Conservation (phyloP, 2,329 filamentous ascomycete genomes). For the Endoconidiophora laricicola region DNA sequence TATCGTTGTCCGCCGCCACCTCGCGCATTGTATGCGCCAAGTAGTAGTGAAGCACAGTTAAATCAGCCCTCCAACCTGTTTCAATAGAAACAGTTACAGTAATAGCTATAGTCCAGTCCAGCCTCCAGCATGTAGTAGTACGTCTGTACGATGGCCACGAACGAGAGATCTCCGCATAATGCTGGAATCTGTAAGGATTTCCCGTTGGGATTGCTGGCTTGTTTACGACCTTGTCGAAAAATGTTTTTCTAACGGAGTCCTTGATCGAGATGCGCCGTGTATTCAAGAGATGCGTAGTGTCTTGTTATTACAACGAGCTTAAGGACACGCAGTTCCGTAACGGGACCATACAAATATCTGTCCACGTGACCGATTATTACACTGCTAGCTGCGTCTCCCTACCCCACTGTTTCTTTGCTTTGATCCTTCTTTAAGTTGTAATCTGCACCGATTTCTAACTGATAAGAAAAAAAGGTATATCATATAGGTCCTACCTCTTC, state of each 20-base stretch:
- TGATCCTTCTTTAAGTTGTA: too few species aligned
- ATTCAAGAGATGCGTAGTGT: too few species aligned
- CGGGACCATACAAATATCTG: too few species aligned
- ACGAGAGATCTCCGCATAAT: constrained; percentile 21
- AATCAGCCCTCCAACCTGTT: constrained; percentile 16
- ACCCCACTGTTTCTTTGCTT: too few species aligned
- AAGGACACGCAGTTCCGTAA: too few species aligned
- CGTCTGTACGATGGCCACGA: constrained; percentile 13
- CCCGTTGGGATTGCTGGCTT: constrained; percentile 17
- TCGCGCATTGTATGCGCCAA: not conserved
- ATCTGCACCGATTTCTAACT: too few species aligned
- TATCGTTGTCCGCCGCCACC: not conserved
- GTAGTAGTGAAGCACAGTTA: not conserved
- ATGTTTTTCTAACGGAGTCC: constrained; percentile 52
- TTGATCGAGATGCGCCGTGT: constrained; percentile 52
- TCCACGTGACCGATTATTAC: too few species aligned
- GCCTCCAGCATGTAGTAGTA: constrained; percentile 33
- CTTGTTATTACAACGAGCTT: too few species aligned
- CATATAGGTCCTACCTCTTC: too few species aligned
- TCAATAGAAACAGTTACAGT: constrained; percentile 28
- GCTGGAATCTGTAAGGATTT: constrained; percentile 17
- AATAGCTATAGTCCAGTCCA: constrained; percentile 26
- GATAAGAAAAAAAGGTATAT: too few species aligned
- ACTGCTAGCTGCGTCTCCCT: too few species aligned
- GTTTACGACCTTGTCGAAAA: constrained; percentile 20